Conservation (phyloP, 306 rosid species). For the Vicia faba region DNA sequence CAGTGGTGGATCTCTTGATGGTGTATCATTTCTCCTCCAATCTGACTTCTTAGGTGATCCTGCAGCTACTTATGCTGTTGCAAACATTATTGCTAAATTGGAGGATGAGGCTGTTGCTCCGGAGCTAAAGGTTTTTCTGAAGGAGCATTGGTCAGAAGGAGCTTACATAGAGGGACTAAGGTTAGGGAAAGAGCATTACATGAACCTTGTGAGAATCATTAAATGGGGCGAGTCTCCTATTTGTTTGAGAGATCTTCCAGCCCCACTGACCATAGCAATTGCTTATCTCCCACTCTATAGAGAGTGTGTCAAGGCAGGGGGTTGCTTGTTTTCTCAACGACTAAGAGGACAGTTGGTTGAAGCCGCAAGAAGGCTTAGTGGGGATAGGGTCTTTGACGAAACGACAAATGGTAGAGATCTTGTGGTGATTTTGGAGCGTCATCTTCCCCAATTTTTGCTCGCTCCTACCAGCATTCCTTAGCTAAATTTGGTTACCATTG, state of each 20-base stretch:
- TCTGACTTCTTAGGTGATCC: slow-evolving; percentile 86
- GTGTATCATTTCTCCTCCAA: slow-evolving; percentile 82
- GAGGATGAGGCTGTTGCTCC: slow-evolving; percentile 74
- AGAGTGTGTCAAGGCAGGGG: slow-evolving; percentile 70
- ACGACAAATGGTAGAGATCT: slow-evolving; percentile 65
- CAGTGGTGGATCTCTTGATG: slow-evolving; percentile 79
- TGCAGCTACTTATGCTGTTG: slow-evolving; percentile 80
- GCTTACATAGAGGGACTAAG: slow-evolving; percentile 67
- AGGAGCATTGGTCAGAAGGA: slow-evolving; percentile 76
- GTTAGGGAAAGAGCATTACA: slow-evolving; percentile 68
- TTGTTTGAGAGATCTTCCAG: slow-evolving; percentile 80
- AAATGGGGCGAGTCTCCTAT: slow-evolving; percentile 77
- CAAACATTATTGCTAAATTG: slow-evolving; percentile 73
- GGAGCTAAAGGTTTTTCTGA: slow-evolving; percentile 67
- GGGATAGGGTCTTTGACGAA: slow-evolving; percentile 56
- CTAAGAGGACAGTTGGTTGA: slow-evolving; percentile 82
- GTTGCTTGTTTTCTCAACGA: slow-evolving; percentile 73
- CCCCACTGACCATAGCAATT: slow-evolving; percentile 65
- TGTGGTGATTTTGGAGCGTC: slow-evolving; percentile 72
- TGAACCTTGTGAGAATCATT: slow-evolving; percentile 67
- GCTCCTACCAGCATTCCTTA: slow-evolving; percentile 40
- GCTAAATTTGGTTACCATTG: slow-evolving; percentile 33
- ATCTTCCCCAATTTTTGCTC: slow-evolving; percentile 75
- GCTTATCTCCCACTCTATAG: slow-evolving; percentile 85
- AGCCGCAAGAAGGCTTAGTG: slow-evolving; percentile 76